A percentile compares a stretch with the other conserved stretches of the same genome.
Evolutionary conservation across 257 asterid genomes (phyloP).

Genomic region (Ophiorrhiza pumila): DNA sequence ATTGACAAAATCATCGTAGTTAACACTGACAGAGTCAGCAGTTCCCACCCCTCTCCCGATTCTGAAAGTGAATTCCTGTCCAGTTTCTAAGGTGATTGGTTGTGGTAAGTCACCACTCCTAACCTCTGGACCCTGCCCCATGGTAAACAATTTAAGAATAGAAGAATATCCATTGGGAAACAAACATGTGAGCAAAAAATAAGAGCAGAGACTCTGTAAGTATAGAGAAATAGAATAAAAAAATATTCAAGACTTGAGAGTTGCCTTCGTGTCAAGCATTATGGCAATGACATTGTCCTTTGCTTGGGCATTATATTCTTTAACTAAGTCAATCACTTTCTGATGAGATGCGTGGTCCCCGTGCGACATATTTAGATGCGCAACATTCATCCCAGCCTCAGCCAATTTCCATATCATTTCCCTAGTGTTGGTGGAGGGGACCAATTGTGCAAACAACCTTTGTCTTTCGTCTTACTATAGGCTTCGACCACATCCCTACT

Average conservation of each 20-base stretch:
- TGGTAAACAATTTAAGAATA: conserved; percentile 18
- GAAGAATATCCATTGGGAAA: background rate
- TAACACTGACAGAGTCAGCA: conserved; percentile 85
- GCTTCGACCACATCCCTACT: conserved; percentile 64
- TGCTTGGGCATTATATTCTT: conserved; percentile 84
- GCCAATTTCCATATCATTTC: conserved; percentile 99
- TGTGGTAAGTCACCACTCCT: conserved; percentile 99
- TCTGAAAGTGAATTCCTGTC: conserved; percentile 96
- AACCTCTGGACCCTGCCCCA: conserved; percentile 97
- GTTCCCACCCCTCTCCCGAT: conserved; percentile 95
- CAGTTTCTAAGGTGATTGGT: conserved; percentile 65
- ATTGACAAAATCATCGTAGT: conserved; percentile 96
- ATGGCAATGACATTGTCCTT: conserved; percentile 93
- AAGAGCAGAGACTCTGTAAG: no score
- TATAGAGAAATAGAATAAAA: background rate
- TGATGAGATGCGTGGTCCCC: conserved; percentile 99
- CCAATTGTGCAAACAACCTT: conserved; percentile 98
- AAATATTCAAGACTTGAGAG: conserved; percentile 16
- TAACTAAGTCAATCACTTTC: conserved; percentile 92
- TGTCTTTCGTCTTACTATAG: conserved; percentile 84
- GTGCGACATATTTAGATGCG: conserved; percentile 95
- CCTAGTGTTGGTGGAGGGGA: conserved; percentile 80
- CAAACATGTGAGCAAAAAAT: conserved; percentile 9
- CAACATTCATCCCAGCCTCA: conserved; percentile 99
- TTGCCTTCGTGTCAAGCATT: conserved; percentile 98